Conservation (phyloP, 2,329 filamentous ascomycete genomes). For the Colletotrichum plurivorum region DNA sequence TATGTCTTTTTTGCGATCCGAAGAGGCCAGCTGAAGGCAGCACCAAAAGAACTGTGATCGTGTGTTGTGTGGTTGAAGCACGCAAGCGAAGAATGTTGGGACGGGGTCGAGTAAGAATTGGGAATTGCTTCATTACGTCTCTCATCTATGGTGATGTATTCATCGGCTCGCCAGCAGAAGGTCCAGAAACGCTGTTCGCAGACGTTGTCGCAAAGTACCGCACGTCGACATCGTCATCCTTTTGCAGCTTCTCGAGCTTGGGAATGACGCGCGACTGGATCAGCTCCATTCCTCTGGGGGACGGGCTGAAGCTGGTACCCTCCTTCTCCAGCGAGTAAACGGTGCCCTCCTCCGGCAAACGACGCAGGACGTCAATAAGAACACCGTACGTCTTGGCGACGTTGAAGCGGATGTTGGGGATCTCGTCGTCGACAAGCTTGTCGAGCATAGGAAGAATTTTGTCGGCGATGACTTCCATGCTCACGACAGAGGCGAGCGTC, state of each 20-base stretch:
- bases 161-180: constrained; percentile 70
- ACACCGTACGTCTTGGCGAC: constrained; percentile 97
- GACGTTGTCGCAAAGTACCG: constrained; percentile 97
- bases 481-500: constrained; percentile 95
- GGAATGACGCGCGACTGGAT: constrained; percentile 90
- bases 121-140: constrained; percentile 67
- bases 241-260: constrained; percentile 93
- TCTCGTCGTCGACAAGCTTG: constrained; percentile 92
- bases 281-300: constrained; percentile 81
- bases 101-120: constrained; percentile 52
- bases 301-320: constrained; percentile 72
- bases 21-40: constrained; percentile 17
- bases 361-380: constrained; percentile 91
- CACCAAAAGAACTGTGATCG: constrained; percentile 15
- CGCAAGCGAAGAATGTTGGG: constrained; percentile 29
- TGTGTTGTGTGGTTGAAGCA: constrained; percentile 27
- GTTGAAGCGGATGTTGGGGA: constrained; percentile 99
- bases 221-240: constrained; percentile 98
- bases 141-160: constrained; percentile 75
- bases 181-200: constrained; percentile 70
- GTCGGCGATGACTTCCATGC: constrained; percentile 90
- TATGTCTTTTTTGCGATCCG: constrained; percentile 18
- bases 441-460: constrained; percentile 97
- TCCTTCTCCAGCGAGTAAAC: constrained; percentile 88
- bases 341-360: constrained; percentile 90